Evolutionary conservation across 1,139 yeast genomes (phyloP), one percentile per base, ranked within the genome.

Genomic region (Pichia sp.): DNA sequence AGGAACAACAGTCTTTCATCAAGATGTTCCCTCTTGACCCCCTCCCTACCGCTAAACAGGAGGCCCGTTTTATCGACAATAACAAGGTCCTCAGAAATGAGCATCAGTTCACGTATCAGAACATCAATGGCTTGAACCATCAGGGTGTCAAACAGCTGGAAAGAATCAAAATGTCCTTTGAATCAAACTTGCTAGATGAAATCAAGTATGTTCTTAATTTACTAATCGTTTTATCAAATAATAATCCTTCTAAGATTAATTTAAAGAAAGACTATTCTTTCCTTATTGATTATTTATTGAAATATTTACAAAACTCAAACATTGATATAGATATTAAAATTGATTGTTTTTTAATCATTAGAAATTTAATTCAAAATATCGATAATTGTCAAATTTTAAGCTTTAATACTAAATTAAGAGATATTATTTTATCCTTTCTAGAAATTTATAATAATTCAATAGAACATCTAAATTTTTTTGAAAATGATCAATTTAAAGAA

Each of bases 311-410:
- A 52, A 48, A 59, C 37, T 31, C 74, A 66, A 48, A 51, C 20
- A 38, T 43, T 1, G 57, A 54, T 25, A 35, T 57, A 20, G 68
- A 71, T 38, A 72, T 70, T 49, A 69, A 80, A 41, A 66, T 80
- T 39, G 88, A 83, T 55, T 71, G 85, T 3, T 69, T 83, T 40
- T 68, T 91, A 43, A 73, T 86, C 19, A 66, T 91, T 43, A 71
- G 97, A 54, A 91, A 91, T 60, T 66, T 86, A 42, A 74, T 84
- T 2, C 93, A 91, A 57, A 96, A 87, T 56, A 74, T 85, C 14
- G 80, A 74, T 33, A 85, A 87, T 54, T 94, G 95, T 32, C 89
- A 84, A 58, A 72, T 80, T 62, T 64, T 91, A 47, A 84, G 93
- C 0, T 72, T 76, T 50, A 66, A 73, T 40, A 65, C 61, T 37